Conservation (phyloP, 371 early-diverging fungal species). For the Cokeromyces recurvatus region DNA sequence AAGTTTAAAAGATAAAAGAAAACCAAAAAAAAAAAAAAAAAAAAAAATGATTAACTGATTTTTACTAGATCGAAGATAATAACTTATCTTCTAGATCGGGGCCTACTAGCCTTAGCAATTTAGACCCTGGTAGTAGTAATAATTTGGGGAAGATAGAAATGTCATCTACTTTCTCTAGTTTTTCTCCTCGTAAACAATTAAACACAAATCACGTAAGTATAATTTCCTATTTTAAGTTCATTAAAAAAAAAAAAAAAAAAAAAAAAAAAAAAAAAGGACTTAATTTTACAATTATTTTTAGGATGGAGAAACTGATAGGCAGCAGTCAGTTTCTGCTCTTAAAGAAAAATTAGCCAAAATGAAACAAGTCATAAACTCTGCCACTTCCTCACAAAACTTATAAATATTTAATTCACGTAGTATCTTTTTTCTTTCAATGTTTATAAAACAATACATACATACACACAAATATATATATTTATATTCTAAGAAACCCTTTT, state of each 20-base stretch:
- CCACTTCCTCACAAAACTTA: conserved; percentile 24
- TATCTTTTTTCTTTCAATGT: too few relatives aligned
- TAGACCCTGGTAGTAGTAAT: not conserved
- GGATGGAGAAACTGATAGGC: conserved; percentile 34
- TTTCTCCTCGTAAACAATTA: conserved; percentile 6
- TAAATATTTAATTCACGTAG: too few relatives aligned
- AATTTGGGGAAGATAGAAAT: not conserved
- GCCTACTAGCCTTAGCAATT: conserved; percentile 4
- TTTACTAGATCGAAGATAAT: conserved; percentile 2
- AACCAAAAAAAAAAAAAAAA: not conserved
- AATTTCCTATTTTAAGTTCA: too few relatives aligned
- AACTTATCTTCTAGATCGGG: not conserved
- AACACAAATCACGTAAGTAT: not conserved
- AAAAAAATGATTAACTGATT: not conserved
- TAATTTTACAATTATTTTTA: not conserved
- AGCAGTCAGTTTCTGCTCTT: conserved; percentile 51
- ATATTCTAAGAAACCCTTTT: too few relatives aligned
- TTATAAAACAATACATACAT: too few relatives aligned
- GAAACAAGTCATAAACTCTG: conserved; percentile 40
- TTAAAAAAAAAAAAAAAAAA: too few relatives aligned
- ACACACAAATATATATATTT: too few relatives aligned
- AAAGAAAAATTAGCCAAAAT: conserved; percentile 56
- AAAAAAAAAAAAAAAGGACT: not conserved
- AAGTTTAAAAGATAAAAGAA: not conserved
- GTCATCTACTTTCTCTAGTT: not conserved